These are phyloP conservation scores for Vanderwaltozyma polyspora DNA, from an alignment of 805 yeast species.

Conservation along the genomic window DNA sequence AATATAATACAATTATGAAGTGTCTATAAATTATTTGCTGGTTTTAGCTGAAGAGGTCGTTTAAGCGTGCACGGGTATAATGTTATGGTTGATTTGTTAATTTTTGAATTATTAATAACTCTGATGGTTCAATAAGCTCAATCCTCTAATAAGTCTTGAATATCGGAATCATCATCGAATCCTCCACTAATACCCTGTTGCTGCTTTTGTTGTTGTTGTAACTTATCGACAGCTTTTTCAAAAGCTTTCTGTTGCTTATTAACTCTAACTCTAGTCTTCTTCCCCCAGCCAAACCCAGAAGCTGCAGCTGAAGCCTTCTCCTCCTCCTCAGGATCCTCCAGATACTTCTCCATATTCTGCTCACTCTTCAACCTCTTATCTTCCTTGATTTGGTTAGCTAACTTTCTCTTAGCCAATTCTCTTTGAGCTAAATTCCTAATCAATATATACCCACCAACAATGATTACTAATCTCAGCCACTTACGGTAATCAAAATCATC, in stretches of 20 bases:
- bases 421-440: constrained; percentile 45
- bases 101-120: no score
- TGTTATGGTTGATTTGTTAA: no score
- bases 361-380: constrained; percentile 14
- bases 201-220: constrained; percentile 26
- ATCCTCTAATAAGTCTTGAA: constrained; percentile 56
- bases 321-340: constrained; percentile 31
- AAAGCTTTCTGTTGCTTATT: constrained; percentile 44
- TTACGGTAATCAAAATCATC: constrained; percentile 6
- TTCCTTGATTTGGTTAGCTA: constrained; percentile 38
- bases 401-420: constrained; percentile 46
- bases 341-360: constrained; percentile 28
- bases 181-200: constrained; percentile 32
- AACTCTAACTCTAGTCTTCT: constrained; percentile 51
- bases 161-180: constrained; percentile 53
- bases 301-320: constrained; percentile 23
- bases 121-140: no score
- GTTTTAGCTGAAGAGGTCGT: no score
- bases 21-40: no score
- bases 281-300: constrained; percentile 75
- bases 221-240: constrained; percentile 36
- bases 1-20: no score
- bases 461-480: constrained; percentile 27
- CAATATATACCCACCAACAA: constrained; percentile 54
- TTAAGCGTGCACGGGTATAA: no score